phyloP scores from a whole-genome alignment of 805 yeast species.

The Kuraishia floccosa region DNA sequence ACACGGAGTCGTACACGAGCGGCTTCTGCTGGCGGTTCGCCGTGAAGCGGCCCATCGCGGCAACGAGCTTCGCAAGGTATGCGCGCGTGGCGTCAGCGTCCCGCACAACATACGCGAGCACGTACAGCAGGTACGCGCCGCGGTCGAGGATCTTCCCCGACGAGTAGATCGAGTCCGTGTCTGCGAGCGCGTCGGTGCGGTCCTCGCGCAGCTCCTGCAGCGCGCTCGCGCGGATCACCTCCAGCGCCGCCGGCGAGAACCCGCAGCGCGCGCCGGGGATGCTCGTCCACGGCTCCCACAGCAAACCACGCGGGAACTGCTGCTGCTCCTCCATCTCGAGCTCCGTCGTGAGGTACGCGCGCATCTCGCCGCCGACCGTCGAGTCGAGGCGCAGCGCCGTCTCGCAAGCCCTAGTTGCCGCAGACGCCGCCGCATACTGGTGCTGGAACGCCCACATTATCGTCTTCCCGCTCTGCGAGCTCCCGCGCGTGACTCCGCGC shows the following conservation, averaged over 20 bases:
- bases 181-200: conserved; percentile 45
- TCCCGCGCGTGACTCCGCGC: conserved; percentile 28
- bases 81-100: conserved; percentile 38
- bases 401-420: conserved; percentile 3
- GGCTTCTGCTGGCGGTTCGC: conserved; percentile 58
- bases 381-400: conserved; percentile 29
- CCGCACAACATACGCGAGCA: conserved; percentile 49
- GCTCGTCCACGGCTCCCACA: conserved; percentile 45
- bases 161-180: conserved; percentile 79
- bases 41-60: conserved; percentile 58
- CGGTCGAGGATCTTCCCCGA: conserved; percentile 74
- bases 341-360: conserved; percentile 25
- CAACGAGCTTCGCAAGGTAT: conserved; percentile 44
- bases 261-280: conserved; percentile 25
- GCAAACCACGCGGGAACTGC: conserved; percentile 19
- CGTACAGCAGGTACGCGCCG: conserved; percentile 74
- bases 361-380: conserved; percentile 44
- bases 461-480: conserved; percentile 24
- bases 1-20: conserved; percentile 61
- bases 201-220: conserved; percentile 35
- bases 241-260: conserved; percentile 22
- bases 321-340: conserved; percentile 14
- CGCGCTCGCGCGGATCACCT: conserved; percentile 34
- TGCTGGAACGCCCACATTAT: conserved; percentile 44
- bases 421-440: conserved; percentile 13